A percentile compares a stretch with the other conserved stretches of the same genome.
Conservation (phyloP, 2,329 filamentous ascomycete genomes). For the Fusarium sp. region DNA sequence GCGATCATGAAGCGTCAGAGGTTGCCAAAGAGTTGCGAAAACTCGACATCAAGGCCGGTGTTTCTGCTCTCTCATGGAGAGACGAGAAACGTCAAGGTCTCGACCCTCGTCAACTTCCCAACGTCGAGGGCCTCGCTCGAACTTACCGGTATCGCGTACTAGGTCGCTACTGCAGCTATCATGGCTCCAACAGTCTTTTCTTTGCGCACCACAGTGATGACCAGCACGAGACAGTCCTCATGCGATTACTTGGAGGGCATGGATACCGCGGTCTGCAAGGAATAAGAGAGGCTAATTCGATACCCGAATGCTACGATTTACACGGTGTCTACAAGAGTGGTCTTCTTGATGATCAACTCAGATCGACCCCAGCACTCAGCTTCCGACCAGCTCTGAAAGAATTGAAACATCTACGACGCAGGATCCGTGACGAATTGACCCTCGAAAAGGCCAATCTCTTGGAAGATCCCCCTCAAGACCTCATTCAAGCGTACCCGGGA, state of each 20-base stretch:
- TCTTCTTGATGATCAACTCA: slow-evolving; percentile 57
- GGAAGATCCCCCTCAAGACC: slow-evolving; percentile 20
- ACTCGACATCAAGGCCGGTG: slow-evolving; percentile 47
- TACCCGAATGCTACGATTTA: slow-evolving; percentile 86
- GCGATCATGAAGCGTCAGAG: slow-evolving; percentile 59
- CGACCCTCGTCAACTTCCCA: slow-evolving; percentile 56
- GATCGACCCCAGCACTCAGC: slow-evolving; percentile 49
- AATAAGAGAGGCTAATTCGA: slow-evolving; percentile 70
- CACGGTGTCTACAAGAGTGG: slow-evolving; percentile 77
- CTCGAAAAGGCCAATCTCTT: slow-evolving; percentile 30
- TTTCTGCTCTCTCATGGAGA: slow-evolving; percentile 58
- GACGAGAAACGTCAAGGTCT: slow-evolving; percentile 43
- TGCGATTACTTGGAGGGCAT: slow-evolving; percentile 76
- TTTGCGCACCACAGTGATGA: slow-evolving; percentile 91
- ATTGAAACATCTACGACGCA: slow-evolving; percentile 43
- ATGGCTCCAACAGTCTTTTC: slow-evolving; percentile 68
- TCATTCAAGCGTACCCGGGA: slow-evolving; percentile 44
- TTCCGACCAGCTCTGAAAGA: slow-evolving; percentile 46
- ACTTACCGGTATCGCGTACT: slow-evolving; percentile 76
- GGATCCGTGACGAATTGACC: slow-evolving; percentile 43
- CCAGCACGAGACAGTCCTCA: slow-evolving; percentile 87
- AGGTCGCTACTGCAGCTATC: slow-evolving; percentile 65
- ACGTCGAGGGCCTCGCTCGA: slow-evolving; percentile 82
- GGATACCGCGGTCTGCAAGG: slow-evolving; percentile 75
- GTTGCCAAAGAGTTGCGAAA: slow-evolving; percentile 54